These are phyloP conservation scores for Aspergillus glaucus DNA, from an alignment of 2,329 filamentous ascomycete genomes.

Conservation along the genomic window DNA sequence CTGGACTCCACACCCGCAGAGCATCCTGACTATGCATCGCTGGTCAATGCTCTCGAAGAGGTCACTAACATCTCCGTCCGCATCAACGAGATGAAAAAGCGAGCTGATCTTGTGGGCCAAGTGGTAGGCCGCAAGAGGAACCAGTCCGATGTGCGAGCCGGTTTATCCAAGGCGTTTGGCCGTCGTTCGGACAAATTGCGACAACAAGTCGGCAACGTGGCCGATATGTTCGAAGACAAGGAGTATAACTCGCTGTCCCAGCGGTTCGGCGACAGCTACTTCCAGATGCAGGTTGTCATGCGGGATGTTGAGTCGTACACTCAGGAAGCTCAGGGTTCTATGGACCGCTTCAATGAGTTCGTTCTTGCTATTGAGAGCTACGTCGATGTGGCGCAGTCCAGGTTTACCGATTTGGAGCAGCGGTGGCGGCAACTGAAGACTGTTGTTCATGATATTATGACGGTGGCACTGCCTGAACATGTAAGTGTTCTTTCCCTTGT, in stretches of 20 bases:
- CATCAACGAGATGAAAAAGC: slow-evolving; percentile 94
- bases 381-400: slow-evolving; percentile 62
- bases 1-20: slow-evolving; percentile 71
- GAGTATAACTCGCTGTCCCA: slow-evolving; percentile 76
- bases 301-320: slow-evolving; percentile 92
- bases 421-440: slow-evolving; percentile 91
- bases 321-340: slow-evolving; percentile 70
- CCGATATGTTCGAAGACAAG: slow-evolving; percentile 67
- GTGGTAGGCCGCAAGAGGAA: slow-evolving; percentile 81
- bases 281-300: slow-evolving; percentile 84
- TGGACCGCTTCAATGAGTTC: slow-evolving; percentile 74
- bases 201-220: slow-evolving; percentile 56
- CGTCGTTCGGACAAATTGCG: slow-evolving; percentile 81
- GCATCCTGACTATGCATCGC: slow-evolving; percentile 70
- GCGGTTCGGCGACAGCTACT: slow-evolving; percentile 85
- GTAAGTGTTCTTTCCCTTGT: slow-evolving; percentile 39
- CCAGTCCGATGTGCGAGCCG: slow-evolving; percentile 79
- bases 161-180: slow-evolving; percentile 81
- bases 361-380: slow-evolving; percentile 76
- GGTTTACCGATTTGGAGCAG: slow-evolving; percentile 78
- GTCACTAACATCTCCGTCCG: slow-evolving; percentile 54
- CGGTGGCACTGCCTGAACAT: slow-evolving; percentile 76
- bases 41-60: slow-evolving; percentile 69
- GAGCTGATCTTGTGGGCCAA: slow-evolving; percentile 84
- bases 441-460: slow-evolving; percentile 78